Percentiles rank a stretch among this genome's conserved stretches.
phyloP scores from a whole-genome alignment of 257 asterid species.

The Primulina huaijiensis region DNA sequence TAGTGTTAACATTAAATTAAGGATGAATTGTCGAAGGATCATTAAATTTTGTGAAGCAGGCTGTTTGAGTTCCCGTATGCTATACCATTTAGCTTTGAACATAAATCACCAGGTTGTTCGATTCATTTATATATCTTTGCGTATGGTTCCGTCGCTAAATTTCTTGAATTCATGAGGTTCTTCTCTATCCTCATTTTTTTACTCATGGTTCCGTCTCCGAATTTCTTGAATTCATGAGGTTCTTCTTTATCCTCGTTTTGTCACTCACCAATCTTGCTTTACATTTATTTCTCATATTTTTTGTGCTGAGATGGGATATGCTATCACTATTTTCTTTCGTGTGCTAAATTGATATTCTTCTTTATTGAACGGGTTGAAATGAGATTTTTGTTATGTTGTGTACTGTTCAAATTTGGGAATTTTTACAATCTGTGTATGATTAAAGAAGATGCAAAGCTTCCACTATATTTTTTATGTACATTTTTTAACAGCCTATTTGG shows the following conservation, averaged over 20 bases:
- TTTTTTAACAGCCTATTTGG: conserved; percentile 1
- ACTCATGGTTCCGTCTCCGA: conserved; percentile 9
- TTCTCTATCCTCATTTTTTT: conserved; percentile 13
- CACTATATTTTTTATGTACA: conserved; percentile 14
- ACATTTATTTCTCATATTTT: neutral
- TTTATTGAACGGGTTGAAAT: conserved; percentile 12
- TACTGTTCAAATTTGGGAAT: conserved; percentile 14
- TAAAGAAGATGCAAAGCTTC: conserved; percentile 13
- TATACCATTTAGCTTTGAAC: neutral
- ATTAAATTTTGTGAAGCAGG: neutral
- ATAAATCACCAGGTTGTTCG: neutral
- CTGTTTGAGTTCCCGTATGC: neutral
- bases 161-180: conserved; percentile 14
- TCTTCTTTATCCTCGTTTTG: conserved; percentile 13
- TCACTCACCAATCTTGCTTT: neutral
- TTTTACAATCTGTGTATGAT: conserved; percentile 13
- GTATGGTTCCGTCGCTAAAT: conserved; percentile 9
- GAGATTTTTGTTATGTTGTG: conserved; percentile 12
- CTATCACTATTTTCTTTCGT: neutral
- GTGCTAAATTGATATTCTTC: conserved; percentile 1
- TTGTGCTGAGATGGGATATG: conserved; percentile 17
- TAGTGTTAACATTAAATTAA: neutral
- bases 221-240: conserved; percentile 11
- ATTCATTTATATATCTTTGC: conserved; percentile 10
- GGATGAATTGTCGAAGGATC: neutral